Base-by-base conservation (phyloP, 768 basidiomycete species). In the Multifurca ochricompacta region DNA sequence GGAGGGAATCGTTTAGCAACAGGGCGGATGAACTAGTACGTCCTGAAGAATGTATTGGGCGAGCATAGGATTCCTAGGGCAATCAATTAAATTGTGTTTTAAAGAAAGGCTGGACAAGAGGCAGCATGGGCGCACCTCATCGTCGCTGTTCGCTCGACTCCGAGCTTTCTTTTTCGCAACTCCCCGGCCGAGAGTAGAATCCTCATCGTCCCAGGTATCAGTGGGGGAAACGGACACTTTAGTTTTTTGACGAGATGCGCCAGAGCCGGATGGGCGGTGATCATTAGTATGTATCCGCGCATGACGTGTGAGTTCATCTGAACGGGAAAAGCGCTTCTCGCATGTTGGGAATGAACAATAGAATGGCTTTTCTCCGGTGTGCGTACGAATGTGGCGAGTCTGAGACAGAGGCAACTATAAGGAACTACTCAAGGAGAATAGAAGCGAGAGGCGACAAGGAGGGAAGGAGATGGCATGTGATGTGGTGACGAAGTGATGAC, bases 361-460 rank as follows among this genome's bases (percentile, higher is more conserved):
- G 64, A 97, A 97, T 2, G 95, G 95, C 63, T 96, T 97, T 72
- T 99, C 95, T 65, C 95, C 95, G 0, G 95, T 99, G 69, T 99
- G 95, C 0, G 94, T 99, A 56, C 95, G 87, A 51, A 97, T 96
- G 66, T 99, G 95, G 59, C 95, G 86, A 18, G 95, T 99, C 91
- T 98, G 69, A 0, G 32, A 52, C 40, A 31, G 45, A 21, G 54
- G 8, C n/a, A 11, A n/a, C 31, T 10, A 53, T 52, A n/a, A 59
- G 48, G 11, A 51, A 42, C n/a, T 21, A 27, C n/a, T n/a, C n/a
- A n/a, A n/a, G n/a, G n/a, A n/a, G 47, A 31, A 3, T 13, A 46
- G 27, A 23, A 35, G 23, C 35, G 27, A 40, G 19, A 18, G 9
- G 23, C 16, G 21, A 4, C n/a, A 5, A 10, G 18, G 19, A 7